Evolutionary conservation across 1,139 yeast genomes (phyloP), one percentile per base, ranked within the genome.

Genomic region (Yamadazyma sp.): DNA sequence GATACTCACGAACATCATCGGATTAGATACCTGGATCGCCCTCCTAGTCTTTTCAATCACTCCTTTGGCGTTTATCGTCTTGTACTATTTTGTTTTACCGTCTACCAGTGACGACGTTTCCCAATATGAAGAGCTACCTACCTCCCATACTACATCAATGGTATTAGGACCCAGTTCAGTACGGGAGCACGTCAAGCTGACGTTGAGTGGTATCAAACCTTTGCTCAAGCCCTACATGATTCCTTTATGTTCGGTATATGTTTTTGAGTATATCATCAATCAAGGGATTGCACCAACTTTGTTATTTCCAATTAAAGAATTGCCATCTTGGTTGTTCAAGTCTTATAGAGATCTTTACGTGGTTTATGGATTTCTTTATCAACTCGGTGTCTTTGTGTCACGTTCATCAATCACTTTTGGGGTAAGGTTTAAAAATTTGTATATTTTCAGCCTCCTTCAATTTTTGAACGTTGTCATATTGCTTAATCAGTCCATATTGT

Each of bases 231-330:
- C 95, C 0, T 89, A 75, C 55, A 88, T 89, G 92, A 41, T 87
- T 3, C 98, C 98, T 0, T 65, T 92, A 31, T 73, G 84, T 43
- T 62, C 89, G 1, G 98, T 92, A 1, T 92, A 92, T 61, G 66
- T 88, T 26, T 81, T 88, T 2, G 98, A 92, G 54, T 92, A 92
- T 54, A 71, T 83, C 29, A 91, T 92, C 44, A 92, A 92, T 58
- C 98, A 91, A 58, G 96, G 96, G 0, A 77, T 92, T 1, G 75
- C 95, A 0, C 97, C 97, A 0, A 91, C 97, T 0, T 64, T 91
- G 33, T 63, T 91, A 4, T 91, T 86, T 53, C 91, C 94, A 0
- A 54, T 88, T 8, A 77, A 80, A 1, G 74, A 76, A 8, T 71
- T 86, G 57, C 94, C 95, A 0, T 43, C 37, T 12, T 71, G 75